Evolutionary conservation across 176 grass and related monocot genomes (phyloP), one percentile per base, ranked within the genome.

Genomic region (Avena atlantica): DNA sequence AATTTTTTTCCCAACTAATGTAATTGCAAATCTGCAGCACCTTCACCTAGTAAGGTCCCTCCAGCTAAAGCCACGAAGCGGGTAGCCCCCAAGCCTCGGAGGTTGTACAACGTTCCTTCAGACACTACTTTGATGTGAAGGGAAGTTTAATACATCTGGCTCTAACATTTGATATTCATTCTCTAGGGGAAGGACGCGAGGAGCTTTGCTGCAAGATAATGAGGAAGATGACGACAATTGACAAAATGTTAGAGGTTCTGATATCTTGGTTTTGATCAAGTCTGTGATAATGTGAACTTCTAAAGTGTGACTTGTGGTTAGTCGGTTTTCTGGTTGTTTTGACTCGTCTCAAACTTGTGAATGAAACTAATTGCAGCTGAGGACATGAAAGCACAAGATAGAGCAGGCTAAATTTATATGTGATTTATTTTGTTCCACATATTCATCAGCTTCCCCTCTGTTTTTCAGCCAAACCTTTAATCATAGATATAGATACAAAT

Each of bases 201-300:
- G 97, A 73, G 94, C 89, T 90, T 81, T 91, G 48, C 90, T 96
- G 84, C 92, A 96, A 85, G 86, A 87, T 90, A 83, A 73, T 36
- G 78, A 85, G 27, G 91, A 96, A 15, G 52, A 89, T 58, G 90
- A 64, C 63, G 88, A 93, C 44, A 86, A 81, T 7, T 53, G 73
- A 76, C 48, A 53, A 75, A 88, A 89, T 34, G 82, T 66, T 78
- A 77, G 56, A 82, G 19, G 76, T 85, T 59, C 27, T 42, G 68
- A 68, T 72, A 66, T 84, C 19, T 12, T 4, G 3, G 15, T 14
- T 7, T 67, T 70, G 10, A 50, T 53, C 78, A 19, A 74, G 12
- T 71, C 15, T 72, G 4, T 34, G 8, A 27, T 78, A 34, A 53
- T 87, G 20, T 68, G 48, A 78, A 79, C 47, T 19, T 51, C 36